These are phyloP conservation scores for Pachysandra terminalis DNA, from an alignment of 164 flowering plant species.

Conservation along the genomic window DNA sequence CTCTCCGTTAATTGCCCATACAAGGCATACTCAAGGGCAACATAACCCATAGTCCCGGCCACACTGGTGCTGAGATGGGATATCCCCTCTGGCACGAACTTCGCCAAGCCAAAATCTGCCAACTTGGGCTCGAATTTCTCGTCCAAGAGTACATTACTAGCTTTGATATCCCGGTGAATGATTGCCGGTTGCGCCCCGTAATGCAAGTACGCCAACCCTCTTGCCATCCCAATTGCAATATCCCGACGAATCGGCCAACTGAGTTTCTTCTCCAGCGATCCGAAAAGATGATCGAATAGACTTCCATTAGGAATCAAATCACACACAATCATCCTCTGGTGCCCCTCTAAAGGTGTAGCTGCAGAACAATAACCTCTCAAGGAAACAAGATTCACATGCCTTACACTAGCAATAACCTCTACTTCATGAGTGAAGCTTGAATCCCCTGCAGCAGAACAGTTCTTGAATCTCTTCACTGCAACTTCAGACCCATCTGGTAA, in stretches of 20 bases:
- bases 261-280: slow-evolving; percentile 32
- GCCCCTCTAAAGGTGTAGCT: slow-evolving; percentile 47
- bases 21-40: background rate
- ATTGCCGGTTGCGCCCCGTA: slow-evolving; percentile 2
- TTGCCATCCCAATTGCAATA: slow-evolving; percentile 6
- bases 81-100: background rate
- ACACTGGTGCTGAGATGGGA: background rate
- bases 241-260: slow-evolving; percentile 26
- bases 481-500: slow-evolving; percentile 67
- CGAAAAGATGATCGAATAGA: slow-evolving; percentile 63
- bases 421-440: slow-evolving; percentile 53
- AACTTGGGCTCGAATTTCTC: background rate
- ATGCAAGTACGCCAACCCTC: slow-evolving; percentile 11
- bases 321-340: slow-evolving; percentile 55
- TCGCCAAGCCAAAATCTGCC: slow-evolving; percentile 6
- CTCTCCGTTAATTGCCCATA: background rate
- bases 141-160: slow-evolving; percentile 1
- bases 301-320: slow-evolving; percentile 82
- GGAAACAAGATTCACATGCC: slow-evolving; percentile 48
- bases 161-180: slow-evolving; percentile 4
- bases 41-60: slow-evolving; percentile 3
- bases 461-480: slow-evolving; percentile 87
- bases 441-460: slow-evolving; percentile 73
- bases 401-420: slow-evolving; percentile 49
- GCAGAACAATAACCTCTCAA: slow-evolving; percentile 44